phyloP scores from a whole-genome alignment of 106 monocot genomes.

The Allium fistulosum region DNA sequence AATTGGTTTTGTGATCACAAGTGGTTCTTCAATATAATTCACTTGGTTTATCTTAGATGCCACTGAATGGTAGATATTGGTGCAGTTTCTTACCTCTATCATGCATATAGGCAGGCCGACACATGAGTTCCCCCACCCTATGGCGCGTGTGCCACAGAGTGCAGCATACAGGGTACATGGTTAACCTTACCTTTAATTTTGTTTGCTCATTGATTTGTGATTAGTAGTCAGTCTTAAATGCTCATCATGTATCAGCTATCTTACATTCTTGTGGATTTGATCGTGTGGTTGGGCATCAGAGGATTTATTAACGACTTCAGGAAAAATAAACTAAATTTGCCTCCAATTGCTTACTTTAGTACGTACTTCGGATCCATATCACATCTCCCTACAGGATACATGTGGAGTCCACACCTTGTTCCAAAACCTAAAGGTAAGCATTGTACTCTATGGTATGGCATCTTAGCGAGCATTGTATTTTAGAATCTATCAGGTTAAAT shows the following conservation, averaged over 20 bases:
- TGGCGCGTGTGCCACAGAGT: slow-evolving; percentile 84
- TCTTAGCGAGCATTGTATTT: too few species aligned
- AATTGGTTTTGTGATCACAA: too few species aligned
- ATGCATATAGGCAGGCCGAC: slow-evolving; percentile 84
- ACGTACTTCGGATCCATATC: slow-evolving; percentile 92
- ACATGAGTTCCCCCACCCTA: slow-evolving; percentile 80
- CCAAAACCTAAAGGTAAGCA: slow-evolving; percentile 81
- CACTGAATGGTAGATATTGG: slow-evolving; percentile 8
- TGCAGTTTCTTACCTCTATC: slow-evolving; percentile 29
- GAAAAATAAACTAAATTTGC: slow-evolving; percentile 47
- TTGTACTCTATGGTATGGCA: neutral
- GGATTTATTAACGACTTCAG: slow-evolving; percentile 69
- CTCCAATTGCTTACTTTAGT: slow-evolving; percentile 75
- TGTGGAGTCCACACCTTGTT: slow-evolving; percentile 94
- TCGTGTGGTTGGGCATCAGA: slow-evolving; percentile 72
- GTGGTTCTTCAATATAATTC: too few species aligned
- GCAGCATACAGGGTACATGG: slow-evolving; percentile 66
- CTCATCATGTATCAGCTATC: slow-evolving; percentile 42
- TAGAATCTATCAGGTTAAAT: too few species aligned
- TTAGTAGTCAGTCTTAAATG: neutral
- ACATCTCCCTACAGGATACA: slow-evolving; percentile 84
- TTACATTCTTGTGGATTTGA: slow-evolving; percentile 55
- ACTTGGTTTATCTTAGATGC: too few species aligned
- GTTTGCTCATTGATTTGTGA: neutral
- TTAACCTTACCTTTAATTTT: neutral